phyloP scores from a whole-genome alignment of 306 rosid species.

The Trifolium fragiferum region DNA sequence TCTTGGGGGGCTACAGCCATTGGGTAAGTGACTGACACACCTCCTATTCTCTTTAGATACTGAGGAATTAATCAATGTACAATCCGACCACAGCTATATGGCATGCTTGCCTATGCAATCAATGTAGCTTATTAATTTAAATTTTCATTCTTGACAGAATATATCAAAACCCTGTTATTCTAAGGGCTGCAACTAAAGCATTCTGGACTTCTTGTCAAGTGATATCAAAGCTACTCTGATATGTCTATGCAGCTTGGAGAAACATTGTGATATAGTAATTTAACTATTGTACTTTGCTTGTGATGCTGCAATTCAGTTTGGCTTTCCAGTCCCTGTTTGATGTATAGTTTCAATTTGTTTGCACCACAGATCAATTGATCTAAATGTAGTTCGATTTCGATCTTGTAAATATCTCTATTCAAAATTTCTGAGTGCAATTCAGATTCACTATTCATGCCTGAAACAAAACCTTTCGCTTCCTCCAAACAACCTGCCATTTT shows the following conservation, averaged over 20 bases:
- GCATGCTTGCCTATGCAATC: not conserved
- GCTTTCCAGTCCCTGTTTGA: conserved; percentile 16
- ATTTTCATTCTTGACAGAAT: conserved; percentile 57
- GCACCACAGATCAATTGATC: conserved; percentile 40
- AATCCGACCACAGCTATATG: conserved; percentile 6
- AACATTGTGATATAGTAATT: conserved; percentile 34
- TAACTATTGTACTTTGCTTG: conserved; percentile 30
- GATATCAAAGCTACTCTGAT: conserved; percentile 86
- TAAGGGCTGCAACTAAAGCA: conserved; percentile 78
- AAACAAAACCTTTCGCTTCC: not conserved
- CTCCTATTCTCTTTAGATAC: not conserved
- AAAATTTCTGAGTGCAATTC: conserved; percentile 40
- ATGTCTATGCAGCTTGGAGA: conserved; percentile 44
- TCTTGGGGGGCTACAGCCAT: conserved; percentile 99
- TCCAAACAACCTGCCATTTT: no score
- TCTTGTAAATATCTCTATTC: conserved; percentile 50
- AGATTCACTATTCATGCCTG: conserved; percentile 24
- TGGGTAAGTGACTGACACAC: conserved; percentile 60
- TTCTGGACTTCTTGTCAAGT: conserved; percentile 93
- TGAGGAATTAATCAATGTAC: conserved; percentile 19
- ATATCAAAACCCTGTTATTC: conserved; percentile 91
- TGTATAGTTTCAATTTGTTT: conserved; percentile 47
- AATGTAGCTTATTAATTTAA: no score
- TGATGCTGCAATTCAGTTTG: conserved; percentile 46
- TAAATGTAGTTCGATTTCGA: conserved; percentile 43